These are phyloP conservation scores for Helianthus tuberosus DNA, from an alignment of 129 eudicot species.

Conservation along the genomic window DNA sequence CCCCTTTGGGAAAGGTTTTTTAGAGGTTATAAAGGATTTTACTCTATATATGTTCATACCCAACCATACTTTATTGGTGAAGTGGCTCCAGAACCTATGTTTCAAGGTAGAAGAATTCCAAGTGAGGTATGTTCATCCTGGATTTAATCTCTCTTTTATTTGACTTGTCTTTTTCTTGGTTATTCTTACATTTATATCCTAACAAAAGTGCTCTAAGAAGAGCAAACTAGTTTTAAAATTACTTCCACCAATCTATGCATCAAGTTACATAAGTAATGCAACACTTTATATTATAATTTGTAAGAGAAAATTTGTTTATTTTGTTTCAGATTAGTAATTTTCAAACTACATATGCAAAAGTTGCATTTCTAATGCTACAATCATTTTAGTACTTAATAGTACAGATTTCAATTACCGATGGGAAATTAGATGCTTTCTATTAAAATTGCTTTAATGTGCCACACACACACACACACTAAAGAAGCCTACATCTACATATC, in stretches of 20 bases:
- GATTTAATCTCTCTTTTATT: background rate
- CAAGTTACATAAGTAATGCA: background rate
- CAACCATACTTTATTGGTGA: conserved; percentile 57
- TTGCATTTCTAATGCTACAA: too few relatives aligned
- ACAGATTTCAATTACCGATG: too few relatives aligned
- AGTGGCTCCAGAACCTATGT: conserved; percentile 46
- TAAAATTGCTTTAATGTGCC: too few relatives aligned
- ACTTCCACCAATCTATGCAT: background rate
- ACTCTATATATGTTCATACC: conserved; percentile 69
- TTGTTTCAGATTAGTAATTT: background rate
- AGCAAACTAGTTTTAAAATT: too few relatives aligned
- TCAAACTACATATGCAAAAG: background rate
- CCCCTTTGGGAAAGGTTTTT: conserved; percentile 74
- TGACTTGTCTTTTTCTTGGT: background rate
- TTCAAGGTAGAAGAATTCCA: conserved; percentile 71
- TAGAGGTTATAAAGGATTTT: conserved; percentile 56
- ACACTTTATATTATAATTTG: background rate
- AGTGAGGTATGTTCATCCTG: conserved; percentile 53
- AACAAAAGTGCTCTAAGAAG: background rate
- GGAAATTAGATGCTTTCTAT: too few relatives aligned
- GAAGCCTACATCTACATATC: background rate
- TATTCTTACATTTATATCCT: too few relatives aligned
- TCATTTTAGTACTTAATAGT: too few relatives aligned
- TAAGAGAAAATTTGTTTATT: background rate
- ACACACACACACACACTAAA: background rate